Percentiles rank a stretch among this genome's conserved stretches.
phyloP scores from a whole-genome alignment of 352 stramenopile species.

The Phytopythium oedochilum region DNA sequence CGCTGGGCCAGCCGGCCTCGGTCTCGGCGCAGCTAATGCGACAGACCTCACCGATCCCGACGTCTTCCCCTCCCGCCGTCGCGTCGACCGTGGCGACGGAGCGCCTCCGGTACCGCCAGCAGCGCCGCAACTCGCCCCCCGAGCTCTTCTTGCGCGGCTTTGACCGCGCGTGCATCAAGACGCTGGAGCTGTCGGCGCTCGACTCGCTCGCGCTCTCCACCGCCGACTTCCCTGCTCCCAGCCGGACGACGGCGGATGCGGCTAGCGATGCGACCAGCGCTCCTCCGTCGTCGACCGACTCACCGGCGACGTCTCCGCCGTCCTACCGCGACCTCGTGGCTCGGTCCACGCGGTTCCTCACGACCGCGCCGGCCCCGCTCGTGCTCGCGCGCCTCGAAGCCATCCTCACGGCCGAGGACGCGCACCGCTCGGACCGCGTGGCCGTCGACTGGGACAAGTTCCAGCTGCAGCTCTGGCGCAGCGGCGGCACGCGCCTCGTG shows the following conservation, averaged over 20 bases:
- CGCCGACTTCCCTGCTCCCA: neutral
- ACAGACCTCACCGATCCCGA: neutral
- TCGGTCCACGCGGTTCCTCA: conserved; percentile 72
- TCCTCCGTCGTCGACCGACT: neutral
- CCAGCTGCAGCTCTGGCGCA: conserved; percentile 65
- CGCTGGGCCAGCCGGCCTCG: neutral
- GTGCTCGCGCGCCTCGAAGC: conserved; percentile 65
- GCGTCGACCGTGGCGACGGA: conserved; percentile 10
- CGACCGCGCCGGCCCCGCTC: conserved; percentile 49
- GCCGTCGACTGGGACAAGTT: conserved; percentile 70
- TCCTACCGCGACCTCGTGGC: conserved; percentile 62
- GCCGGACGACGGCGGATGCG: neutral
- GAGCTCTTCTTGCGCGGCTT: conserved; percentile 60
- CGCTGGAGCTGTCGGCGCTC: conserved; percentile 25
- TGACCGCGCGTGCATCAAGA: conserved; percentile 34
- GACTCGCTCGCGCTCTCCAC: conserved; percentile 2
- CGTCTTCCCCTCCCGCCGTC: conserved; percentile 5
- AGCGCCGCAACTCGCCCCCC: conserved; percentile 61
- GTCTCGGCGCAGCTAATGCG: neutral
- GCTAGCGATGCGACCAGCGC: neutral
- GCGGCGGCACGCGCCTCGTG: conserved; percentile 33
- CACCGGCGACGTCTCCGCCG: conserved; percentile 16
- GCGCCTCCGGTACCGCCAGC: conserved; percentile 6
- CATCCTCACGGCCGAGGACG: conserved; percentile 23
- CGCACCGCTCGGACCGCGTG: conserved; percentile 40